Conservation (phyloP, 1,284 basidiomycete genomes). For the Dichomitus squalens region DNA sequence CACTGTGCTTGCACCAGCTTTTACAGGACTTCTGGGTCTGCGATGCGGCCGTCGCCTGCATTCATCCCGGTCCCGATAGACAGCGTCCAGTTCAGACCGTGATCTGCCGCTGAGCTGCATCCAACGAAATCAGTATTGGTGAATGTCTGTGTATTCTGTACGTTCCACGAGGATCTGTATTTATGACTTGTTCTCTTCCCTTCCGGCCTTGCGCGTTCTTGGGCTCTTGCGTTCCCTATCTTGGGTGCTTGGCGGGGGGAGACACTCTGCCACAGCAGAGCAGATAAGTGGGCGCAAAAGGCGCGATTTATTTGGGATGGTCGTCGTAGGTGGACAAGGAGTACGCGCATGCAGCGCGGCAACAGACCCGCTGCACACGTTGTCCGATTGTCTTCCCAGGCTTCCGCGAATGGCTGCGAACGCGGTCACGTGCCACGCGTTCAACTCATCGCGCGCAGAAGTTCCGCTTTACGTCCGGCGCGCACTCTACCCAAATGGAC, state of each 20-base stretch:
- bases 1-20: neutral
- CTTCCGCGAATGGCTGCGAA: neutral
- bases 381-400: neutral
- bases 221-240: neutral
- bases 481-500: too few species aligned
- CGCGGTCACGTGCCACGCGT: slow-evolving; percentile 10
- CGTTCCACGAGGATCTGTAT: neutral
- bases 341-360: neutral
- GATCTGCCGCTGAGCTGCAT: too few species aligned
- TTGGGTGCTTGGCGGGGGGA: neutral
- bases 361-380: too few species aligned
- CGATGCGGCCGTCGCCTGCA: slow-evolving; percentile 16
- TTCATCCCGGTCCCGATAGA: slow-evolving; percentile 7
- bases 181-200: too few species aligned
- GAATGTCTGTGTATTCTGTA: too few species aligned
- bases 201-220: neutral
- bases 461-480: neutral
- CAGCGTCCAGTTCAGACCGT: slow-evolving; percentile 15
- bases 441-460: slow-evolving; percentile 6
- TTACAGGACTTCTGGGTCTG: slow-evolving; percentile 1
- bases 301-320: neutral
- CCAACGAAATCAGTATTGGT: neutral
- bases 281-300: neutral
- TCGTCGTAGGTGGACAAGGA: neutral
- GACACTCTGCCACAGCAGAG: neutral